Evolutionary conservation across 2,329 filamentous ascomycete genomes (phyloP).

Genomic region (Fusarium staphyleae): DNA sequence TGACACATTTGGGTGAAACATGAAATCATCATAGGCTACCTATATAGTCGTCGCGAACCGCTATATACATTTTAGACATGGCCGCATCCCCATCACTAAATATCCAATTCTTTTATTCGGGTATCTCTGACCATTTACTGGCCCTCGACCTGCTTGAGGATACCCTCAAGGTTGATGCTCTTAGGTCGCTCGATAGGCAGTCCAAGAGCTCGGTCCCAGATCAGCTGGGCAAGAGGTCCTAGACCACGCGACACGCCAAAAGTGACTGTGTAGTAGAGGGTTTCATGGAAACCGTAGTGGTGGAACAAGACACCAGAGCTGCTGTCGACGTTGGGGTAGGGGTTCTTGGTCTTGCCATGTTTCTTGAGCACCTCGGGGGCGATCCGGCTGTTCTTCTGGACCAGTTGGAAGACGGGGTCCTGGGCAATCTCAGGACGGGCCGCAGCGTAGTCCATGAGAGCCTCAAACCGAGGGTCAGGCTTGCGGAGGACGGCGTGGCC

Average conservation of each 20-base stretch:
- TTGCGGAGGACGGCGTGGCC: slow-evolving; percentile 96
- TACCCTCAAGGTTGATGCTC: slow-evolving; percentile 90
- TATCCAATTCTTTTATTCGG: slow-evolving; percentile 9
- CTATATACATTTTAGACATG: slow-evolving; percentile 38
- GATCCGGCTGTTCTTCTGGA: slow-evolving; percentile 91
- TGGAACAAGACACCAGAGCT: slow-evolving; percentile 95
- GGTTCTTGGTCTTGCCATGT: slow-evolving; percentile 98
- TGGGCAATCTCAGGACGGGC: slow-evolving; percentile 82
- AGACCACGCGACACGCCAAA: slow-evolving; percentile 75
- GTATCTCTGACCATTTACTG: slow-evolving; percentile 43
- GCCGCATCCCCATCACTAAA: slow-evolving; percentile 13
- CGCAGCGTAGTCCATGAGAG: slow-evolving; percentile 93
- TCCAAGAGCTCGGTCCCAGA: slow-evolving; percentile 94
- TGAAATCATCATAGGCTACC: slow-evolving; percentile 27
- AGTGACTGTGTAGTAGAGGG: slow-evolving; percentile 86
- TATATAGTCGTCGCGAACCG: slow-evolving; percentile 18
- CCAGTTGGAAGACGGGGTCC: slow-evolving; percentile 92
- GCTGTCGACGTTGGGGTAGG: slow-evolving; percentile 96
- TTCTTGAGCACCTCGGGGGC: slow-evolving; percentile 89
- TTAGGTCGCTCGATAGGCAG: slow-evolving; percentile 97
- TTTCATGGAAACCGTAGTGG: slow-evolving; percentile 97
- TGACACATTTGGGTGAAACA: not conserved
- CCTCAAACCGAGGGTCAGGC: slow-evolving; percentile 95
- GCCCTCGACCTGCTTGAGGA: slow-evolving; percentile 72
- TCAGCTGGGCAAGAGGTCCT: slow-evolving; percentile 89